Conservation (phyloP, 805 yeast genomes). For the Barnettozyma californica region DNA sequence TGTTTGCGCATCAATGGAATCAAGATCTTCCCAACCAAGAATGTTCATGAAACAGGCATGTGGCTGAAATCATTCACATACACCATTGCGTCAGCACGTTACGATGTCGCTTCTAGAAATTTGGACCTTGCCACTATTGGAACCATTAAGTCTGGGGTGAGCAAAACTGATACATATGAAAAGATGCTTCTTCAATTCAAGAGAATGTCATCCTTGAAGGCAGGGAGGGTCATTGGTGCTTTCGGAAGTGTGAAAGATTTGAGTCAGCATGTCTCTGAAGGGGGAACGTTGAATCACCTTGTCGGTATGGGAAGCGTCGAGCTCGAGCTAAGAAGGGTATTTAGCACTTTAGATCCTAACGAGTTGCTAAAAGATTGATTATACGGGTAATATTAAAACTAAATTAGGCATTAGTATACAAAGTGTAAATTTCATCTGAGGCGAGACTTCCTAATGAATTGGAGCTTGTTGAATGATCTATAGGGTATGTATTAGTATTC, state of each 20-base stretch:
- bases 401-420: background rate
- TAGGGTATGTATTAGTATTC: slow-evolving; percentile 6
- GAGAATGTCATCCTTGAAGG: slow-evolving; percentile 47
- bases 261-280: slow-evolving; percentile 30
- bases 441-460: slow-evolving; percentile 16
- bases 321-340: slow-evolving; percentile 39
- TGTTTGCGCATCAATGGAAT: slow-evolving; percentile 43
- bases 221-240: slow-evolving; percentile 38
- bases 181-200: slow-evolving; percentile 53
- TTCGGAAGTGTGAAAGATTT: slow-evolving; percentile 35
- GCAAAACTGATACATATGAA: slow-evolving; percentile 39
- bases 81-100: slow-evolving; percentile 45
- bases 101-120: slow-evolving; percentile 53
- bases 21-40: slow-evolving; percentile 47
- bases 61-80: slow-evolving; percentile 57
- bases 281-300: slow-evolving; percentile 32
- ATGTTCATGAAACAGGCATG: slow-evolving; percentile 38
- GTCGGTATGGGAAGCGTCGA: slow-evolving; percentile 46
- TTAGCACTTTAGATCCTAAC: slow-evolving; percentile 46
- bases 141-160: slow-evolving; percentile 48
- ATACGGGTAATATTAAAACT: no score
- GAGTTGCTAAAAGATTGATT: slow-evolving; percentile 25
- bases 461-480: slow-evolving; percentile 19
- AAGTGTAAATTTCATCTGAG: slow-evolving; percentile 1
- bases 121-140: slow-evolving; percentile 52